phyloP scores from a whole-genome alignment of 2,329 filamentous ascomycete species.

The Aspergillus sp. region DNA sequence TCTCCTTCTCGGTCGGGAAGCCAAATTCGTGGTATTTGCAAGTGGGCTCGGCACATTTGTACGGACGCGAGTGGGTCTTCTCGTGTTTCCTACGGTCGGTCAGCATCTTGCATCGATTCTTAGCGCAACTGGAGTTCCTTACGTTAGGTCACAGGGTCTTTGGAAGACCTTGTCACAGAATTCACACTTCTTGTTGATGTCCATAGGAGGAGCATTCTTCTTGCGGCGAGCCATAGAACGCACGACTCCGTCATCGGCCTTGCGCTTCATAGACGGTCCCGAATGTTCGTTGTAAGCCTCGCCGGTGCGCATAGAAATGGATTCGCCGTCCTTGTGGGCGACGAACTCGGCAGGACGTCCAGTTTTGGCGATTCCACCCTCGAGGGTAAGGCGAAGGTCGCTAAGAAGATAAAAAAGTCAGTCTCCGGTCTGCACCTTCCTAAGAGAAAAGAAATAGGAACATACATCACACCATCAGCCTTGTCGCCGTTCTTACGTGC shows the following conservation, averaged over 20 bases:
- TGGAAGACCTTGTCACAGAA: constrained; percentile 93
- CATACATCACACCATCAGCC: constrained; percentile 49
- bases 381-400: constrained; percentile 69
- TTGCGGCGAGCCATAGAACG: constrained; percentile 95
- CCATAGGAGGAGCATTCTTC: constrained; percentile 85
- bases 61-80: constrained; percentile 94
- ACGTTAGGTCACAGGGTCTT: constrained; percentile 89
- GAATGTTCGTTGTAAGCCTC: constrained; percentile 55
- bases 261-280: constrained; percentile 53
- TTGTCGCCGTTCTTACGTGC: constrained; percentile 29
- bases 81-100: constrained; percentile 70
- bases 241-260: constrained; percentile 75
- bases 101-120: constrained; percentile 3
- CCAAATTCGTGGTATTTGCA: constrained; percentile 91
- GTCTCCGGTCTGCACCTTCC: constrained; percentile 5
- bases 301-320: constrained; percentile 73
- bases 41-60: constrained; percentile 78
- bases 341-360: constrained; percentile 83
- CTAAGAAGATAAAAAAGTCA: constrained; percentile 36
- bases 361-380: constrained; percentile 78
- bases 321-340: constrained; percentile 75
- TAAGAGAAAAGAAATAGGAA: neutral
- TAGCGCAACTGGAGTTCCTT: constrained; percentile 11
- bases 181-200: constrained; percentile 76
- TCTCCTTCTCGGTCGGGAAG: constrained; percentile 97